Conservation (phyloP, 2,329 filamentous ascomycete species). For the Aureobasidium sp. region DNA sequence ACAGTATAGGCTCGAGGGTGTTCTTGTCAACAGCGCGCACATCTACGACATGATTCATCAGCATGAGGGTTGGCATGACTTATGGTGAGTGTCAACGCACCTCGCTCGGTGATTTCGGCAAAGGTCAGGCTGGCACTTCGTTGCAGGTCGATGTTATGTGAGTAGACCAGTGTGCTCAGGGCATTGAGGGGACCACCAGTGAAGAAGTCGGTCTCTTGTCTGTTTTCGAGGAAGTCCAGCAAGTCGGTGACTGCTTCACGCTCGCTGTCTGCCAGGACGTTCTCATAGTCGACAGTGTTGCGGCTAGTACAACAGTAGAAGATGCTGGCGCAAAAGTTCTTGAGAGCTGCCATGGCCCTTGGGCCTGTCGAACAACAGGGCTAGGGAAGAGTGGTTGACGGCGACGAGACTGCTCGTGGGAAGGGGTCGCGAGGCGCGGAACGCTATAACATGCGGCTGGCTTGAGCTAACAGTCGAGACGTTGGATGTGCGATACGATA, state of each 20-base stretch:
- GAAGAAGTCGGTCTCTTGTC: conserved; percentile 97
- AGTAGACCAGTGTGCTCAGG: conserved; percentile 92
- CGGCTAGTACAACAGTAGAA: conserved; percentile 29
- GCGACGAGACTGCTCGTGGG: neutral
- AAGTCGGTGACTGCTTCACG: conserved; percentile 94
- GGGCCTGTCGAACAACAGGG: neutral
- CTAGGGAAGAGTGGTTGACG: neutral
- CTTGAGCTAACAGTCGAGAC: neutral
- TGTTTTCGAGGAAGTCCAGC: conserved; percentile 90
- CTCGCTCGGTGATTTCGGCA: conserved; percentile 96
- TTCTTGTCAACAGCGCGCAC: conserved; percentile 91
- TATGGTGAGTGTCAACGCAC: conserved; percentile 40
- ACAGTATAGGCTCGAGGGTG: conserved; percentile 91
- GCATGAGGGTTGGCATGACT: neutral
- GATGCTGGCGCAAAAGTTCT: conserved; percentile 23
- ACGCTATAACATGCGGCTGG: conserved; percentile 9
- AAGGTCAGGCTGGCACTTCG: conserved; percentile 96
- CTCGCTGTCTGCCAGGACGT: conserved; percentile 77
- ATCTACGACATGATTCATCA: conserved; percentile 43
- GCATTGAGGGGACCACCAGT: conserved; percentile 88
- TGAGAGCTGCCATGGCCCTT: conserved; percentile 19
- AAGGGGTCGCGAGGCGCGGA: neutral
- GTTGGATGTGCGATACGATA: neutral
- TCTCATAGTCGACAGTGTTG: conserved; percentile 36
- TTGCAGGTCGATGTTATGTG: conserved; percentile 96